Evolutionary conservation across 116 monocot genomes (phyloP), one percentile per base, ranked within the genome.

Genomic region (Dioscorea cayenensis): DNA sequence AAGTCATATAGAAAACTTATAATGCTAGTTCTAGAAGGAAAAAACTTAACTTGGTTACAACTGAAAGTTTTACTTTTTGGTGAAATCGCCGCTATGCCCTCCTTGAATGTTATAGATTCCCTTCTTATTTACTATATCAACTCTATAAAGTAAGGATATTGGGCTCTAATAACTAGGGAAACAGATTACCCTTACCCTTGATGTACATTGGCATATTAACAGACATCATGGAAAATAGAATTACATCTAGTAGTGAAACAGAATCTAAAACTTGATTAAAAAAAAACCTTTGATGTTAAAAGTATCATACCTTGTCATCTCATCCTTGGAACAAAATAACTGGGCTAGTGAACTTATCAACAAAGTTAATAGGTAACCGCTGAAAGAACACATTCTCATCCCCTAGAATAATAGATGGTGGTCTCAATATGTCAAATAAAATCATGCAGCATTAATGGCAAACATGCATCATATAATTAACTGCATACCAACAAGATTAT

Each of bases 261-360:
- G 6, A 43, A 43, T 43, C 43, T 43, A 43, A 8, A 43, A 1
- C 43, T 43, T 7, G 8, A 43, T 7, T 1, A 32, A 32, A 36
- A 36, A 36, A 36, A 38, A 29, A 36, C 0, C 14, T 18, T n/a
- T 55, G 55, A 5, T n/a, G 17, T 18, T n/a, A 55, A n/a, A 55
- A 16, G 55, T 10, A 43, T 0, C 55, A 55, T 84, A 99, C 99
- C 91, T 94, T 94, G 77, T 99, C 99, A 60, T 94, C 99, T 64
- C 94, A 78, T 29, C 94, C 99, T 91, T 99, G 99, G 76, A 99
- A 99, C 58, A 99, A 77, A 71, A 99, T 99, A 25, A 99, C 91
- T 13, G 99, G 94, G 51, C 91, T 91, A 17, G 86, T 78, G 71
- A 94, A 89, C 60, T 85, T 88, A 49, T 94, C 86, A 61, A 91